Percentiles rank a stretch among this genome's conserved stretches.
Conservation (phyloP, 345 rosid species). For the Luvunga scandens region DNA sequence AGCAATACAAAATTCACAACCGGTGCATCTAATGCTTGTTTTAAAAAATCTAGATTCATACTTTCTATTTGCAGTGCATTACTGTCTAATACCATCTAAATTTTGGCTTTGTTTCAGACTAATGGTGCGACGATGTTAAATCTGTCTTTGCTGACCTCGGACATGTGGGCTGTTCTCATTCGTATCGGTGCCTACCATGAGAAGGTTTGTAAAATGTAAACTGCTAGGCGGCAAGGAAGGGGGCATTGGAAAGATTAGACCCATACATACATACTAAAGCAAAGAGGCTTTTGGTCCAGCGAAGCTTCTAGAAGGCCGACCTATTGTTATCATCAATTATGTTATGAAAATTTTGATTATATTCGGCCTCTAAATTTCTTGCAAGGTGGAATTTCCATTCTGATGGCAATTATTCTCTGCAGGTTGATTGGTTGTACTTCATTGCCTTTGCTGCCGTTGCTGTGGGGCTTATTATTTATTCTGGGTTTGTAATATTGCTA, state of each 20-base stretch:
- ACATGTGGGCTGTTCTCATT: constrained; percentile 93
- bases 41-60: neutral
- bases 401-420: constrained; percentile 6
- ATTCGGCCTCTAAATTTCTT: neutral
- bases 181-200: constrained; percentile 83
- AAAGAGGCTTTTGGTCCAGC: too few relatives aligned
- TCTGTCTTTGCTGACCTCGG: constrained; percentile 85
- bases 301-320: too few relatives aligned
- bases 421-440: constrained; percentile 93
- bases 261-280: too few relatives aligned
- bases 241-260: too few relatives aligned
- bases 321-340: too few relatives aligned
- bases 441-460: constrained; percentile 75
- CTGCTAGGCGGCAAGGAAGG: neutral
- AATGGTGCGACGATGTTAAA: constrained; percentile 90
- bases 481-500: constrained; percentile 41
- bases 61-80: neutral
- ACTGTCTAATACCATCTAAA: neutral
- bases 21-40: neutral
- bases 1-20: neutral
- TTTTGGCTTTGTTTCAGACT: constrained; percentile 35
- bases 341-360: neutral
- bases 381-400: neutral
- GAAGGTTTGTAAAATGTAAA: constrained; percentile 46
- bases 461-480: constrained; percentile 68